These are phyloP conservation scores for Goffeauzyma gilvescens DNA, from an alignment of 768 basidiomycete genomes.

Conservation along the genomic window DNA sequence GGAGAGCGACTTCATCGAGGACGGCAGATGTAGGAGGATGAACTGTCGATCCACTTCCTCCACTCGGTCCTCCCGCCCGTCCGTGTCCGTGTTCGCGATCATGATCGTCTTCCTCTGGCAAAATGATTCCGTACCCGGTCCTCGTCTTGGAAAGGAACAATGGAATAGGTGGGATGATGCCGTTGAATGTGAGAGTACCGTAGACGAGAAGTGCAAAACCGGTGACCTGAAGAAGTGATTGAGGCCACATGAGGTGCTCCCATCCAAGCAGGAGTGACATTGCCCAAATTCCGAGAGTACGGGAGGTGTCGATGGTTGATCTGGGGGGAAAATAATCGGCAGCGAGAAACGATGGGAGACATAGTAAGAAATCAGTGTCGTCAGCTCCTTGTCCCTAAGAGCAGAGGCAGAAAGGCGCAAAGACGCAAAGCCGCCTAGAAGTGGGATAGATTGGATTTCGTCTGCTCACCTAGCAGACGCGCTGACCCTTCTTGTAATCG, in stretches of 20 bases:
- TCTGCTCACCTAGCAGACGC: constrained; percentile 57
- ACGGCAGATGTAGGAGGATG: too few species aligned
- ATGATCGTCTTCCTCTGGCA: constrained; percentile 10
- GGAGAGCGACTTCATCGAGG: too few species aligned
- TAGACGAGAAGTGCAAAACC: constrained; percentile 83
- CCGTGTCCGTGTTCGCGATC: too few species aligned
- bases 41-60: too few species aligned
- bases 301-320: constrained; percentile 78
- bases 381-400: too few species aligned
- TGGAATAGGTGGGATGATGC: constrained; percentile 54
- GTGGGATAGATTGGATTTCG: neutral
- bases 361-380: too few species aligned
- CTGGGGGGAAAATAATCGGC: neutral
- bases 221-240: constrained; percentile 58
- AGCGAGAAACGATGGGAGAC: neutral
- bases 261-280: constrained; percentile 74
- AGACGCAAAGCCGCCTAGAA: too few species aligned
- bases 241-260: constrained; percentile 67
- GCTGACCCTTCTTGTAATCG: constrained; percentile 79
- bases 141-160: too few species aligned
- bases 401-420: too few species aligned
- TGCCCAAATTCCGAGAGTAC: constrained; percentile 84
- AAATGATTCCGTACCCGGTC: constrained; percentile 62
- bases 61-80: too few species aligned
- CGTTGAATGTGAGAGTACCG: constrained; percentile 89